A percentile compares a stretch with the other conserved stretches of the same genome.
phyloP scores from a whole-genome alignment of 2,329 filamentous ascomycete genomes.

The Epichloe baconii region DNA sequence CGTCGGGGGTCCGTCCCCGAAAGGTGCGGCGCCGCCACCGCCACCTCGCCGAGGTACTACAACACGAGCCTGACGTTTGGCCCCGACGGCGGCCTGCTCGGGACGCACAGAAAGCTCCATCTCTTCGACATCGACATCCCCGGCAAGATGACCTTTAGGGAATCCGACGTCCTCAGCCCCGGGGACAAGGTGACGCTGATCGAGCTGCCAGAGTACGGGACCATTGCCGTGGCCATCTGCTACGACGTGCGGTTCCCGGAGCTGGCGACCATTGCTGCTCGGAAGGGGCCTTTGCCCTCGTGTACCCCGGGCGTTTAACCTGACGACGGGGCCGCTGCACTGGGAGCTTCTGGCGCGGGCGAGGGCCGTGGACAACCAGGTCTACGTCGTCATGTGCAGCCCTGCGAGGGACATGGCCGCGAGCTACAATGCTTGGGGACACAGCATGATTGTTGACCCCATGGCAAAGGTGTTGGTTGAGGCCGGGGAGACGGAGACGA shows the following conservation, averaged over 20 bases:
- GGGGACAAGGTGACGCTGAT: constrained; percentile 78
- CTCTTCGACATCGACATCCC: constrained; percentile 97
- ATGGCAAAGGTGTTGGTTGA: constrained; percentile 72
- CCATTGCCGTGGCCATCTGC: constrained; percentile 82
- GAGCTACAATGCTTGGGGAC: constrained; percentile 81
- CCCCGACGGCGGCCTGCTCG: constrained; percentile 67
- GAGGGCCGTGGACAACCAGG: constrained; percentile 83
- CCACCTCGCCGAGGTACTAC: constrained; percentile 53
- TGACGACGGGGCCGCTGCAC: constrained; percentile 82
- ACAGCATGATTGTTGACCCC: constrained; percentile 79
- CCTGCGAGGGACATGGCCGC: constrained; percentile 70
- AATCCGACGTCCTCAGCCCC: constrained; percentile 77
- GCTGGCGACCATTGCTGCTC: constrained; percentile 75
- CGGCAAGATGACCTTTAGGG: constrained; percentile 81
- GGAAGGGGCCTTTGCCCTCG: constrained; percentile 71
- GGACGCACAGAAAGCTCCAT: constrained; percentile 84
- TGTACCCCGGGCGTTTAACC: constrained; percentile 96
- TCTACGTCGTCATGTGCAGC: constrained; percentile 86
- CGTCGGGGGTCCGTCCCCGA: constrained; percentile 92
- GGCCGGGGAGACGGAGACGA: constrained; percentile 64
- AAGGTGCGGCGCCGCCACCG: constrained; percentile 30
- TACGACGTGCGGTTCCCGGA: constrained; percentile 97
- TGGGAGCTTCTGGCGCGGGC: constrained; percentile 77
- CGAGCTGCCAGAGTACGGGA: constrained; percentile 78
- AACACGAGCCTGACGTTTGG: constrained; percentile 83